A percentile compares a stretch with the other conserved stretches of the same genome.
phyloP scores from a whole-genome alignment of 2,329 filamentous ascomycete species.

The Blastomyces gilchristii region DNA sequence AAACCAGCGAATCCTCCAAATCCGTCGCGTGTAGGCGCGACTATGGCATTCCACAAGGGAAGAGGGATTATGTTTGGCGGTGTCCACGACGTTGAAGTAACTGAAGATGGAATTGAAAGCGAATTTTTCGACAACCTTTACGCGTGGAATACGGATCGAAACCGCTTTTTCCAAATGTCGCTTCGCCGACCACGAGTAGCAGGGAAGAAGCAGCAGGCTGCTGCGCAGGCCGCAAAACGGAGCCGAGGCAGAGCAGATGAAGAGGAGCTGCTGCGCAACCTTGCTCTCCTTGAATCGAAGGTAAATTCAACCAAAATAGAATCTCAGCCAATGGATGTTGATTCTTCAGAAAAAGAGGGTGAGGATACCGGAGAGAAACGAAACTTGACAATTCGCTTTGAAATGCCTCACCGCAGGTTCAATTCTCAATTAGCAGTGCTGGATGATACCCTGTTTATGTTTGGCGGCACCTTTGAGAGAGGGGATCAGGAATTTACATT shows the following conservation, averaged over 20 bases:
- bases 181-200: constrained; percentile 63
- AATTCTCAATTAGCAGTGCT: constrained; percentile 86
- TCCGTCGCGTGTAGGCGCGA: constrained; percentile 74
- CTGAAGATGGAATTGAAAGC: constrained; percentile 88
- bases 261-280: constrained; percentile 75
- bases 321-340: constrained; percentile 30
- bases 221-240: constrained; percentile 39
- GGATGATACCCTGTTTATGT: constrained; percentile 85
- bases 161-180: constrained; percentile 78
- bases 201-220: constrained; percentile 45
- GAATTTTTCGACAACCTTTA: constrained; percentile 92
- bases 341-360: constrained; percentile 42
- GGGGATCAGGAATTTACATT: constrained; percentile 92
- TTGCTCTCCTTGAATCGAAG: constrained; percentile 74
- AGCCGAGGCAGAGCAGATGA: constrained; percentile 76
- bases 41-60: constrained; percentile 90
- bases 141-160: constrained; percentile 90
- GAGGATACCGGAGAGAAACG: constrained; percentile 44
- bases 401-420: constrained; percentile 82
- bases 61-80: constrained; percentile 89
- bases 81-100: constrained; percentile 84
- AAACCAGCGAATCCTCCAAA: constrained; percentile 80
- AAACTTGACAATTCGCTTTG: constrained; percentile 57
- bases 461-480: constrained; percentile 90
- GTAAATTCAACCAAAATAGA: constrained; percentile 45